Conservation (phyloP, 2,329 filamentous ascomycete genomes). For the Talaromyces sp. region DNA sequence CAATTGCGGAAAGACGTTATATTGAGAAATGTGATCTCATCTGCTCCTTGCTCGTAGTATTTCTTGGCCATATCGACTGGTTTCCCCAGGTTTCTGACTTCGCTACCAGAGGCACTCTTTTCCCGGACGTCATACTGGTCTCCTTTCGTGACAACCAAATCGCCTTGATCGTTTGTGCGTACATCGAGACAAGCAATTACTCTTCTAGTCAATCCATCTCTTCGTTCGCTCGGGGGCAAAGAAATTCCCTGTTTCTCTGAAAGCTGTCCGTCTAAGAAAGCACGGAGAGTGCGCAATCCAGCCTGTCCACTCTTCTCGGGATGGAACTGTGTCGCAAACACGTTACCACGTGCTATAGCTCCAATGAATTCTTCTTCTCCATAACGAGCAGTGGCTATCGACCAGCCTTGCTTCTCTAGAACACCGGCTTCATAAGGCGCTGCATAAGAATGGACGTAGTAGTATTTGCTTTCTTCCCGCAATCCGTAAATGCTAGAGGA, state of each 20-base stretch:
- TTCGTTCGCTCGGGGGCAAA: conserved; percentile 22
- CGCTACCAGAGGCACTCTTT: conserved; percentile 60
- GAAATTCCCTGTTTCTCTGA: conserved; percentile 50
- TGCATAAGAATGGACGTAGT: conserved; percentile 96
- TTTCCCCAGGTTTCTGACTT: conserved; percentile 91
- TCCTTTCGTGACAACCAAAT: conserved; percentile 95
- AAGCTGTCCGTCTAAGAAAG: conserved; percentile 75
- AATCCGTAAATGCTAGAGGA: conserved; percentile 71
- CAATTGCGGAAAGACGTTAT: conserved; percentile 98
- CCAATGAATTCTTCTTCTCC: conserved; percentile 87
- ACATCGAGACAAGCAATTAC: conserved; percentile 97
- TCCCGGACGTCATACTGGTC: conserved; percentile 98
- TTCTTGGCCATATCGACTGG: conserved; percentile 89
- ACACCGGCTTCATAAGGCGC: conserved; percentile 69
- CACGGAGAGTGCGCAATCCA: conserved; percentile 75
- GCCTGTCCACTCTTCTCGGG: conserved; percentile 95
- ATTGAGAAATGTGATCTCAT: conserved; percentile 97
- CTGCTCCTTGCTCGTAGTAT: conserved; percentile 95
- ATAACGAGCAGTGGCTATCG: conserved; percentile 85
- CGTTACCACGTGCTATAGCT: conserved; percentile 77
- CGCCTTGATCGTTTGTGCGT: conserved; percentile 86
- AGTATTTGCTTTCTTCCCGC: conserved; percentile 83
- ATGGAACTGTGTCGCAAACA: conserved; percentile 94
- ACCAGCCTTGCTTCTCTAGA: conserved; percentile 80
- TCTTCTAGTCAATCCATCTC: conserved; percentile 78